Base-by-base conservation (phyloP, 2,329 filamentous ascomycete genomes). In the Cordyceps pruinosa region DNA sequence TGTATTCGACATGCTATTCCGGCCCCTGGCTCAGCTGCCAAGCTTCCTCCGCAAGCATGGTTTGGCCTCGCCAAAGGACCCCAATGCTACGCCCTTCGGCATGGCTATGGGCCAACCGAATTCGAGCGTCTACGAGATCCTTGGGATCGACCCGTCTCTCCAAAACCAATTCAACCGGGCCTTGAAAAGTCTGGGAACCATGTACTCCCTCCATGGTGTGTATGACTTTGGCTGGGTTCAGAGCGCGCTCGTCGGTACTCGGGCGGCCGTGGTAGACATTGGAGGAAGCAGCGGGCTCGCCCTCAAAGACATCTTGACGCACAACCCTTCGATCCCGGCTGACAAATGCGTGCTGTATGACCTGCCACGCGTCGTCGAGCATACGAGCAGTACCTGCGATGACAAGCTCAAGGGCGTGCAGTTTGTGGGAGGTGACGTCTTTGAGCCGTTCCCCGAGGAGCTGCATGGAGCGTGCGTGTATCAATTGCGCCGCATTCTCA, bases 201-300 rank as follows among this genome's bases (percentile, higher is more conserved):
- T 56, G 15, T 56, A 56, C 19, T 41, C 54, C 7, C 21, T 56
- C 8, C 49, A 48, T 6, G 45, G 54, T 6, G 54, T 56, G 28
- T 56, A 56, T 25, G 54, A 56, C 45, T 56, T 56, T 28, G 21
- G 17, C 26, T 56, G 54, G 54, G 17, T 56, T 23, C n/a, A 28
- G 32, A n/a, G n/a, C 6, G 9, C 8, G 13, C 44, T 49, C 3
- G 34, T 9, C 7, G 34, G 7, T 13, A 4, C 7, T 15, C 34
- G 7, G 34, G 13, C 34, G 34, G 42, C 44, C 17, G n/a, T 56
- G n/a, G 54, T 56, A 17, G 54, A 56, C 25, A n/a, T 56, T 25
- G 54, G 54, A 6, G 54, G 54, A 17, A 30, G 54, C 42, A 26
- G 17, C 26, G 42, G 42, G 13, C 42, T 56, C 5, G 42, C 45